Evolutionary conservation across 1,284 basidiomycete genomes (phyloP), one percentile per base, ranked within the genome.

Genomic region (Naganishia sp.): DNA sequence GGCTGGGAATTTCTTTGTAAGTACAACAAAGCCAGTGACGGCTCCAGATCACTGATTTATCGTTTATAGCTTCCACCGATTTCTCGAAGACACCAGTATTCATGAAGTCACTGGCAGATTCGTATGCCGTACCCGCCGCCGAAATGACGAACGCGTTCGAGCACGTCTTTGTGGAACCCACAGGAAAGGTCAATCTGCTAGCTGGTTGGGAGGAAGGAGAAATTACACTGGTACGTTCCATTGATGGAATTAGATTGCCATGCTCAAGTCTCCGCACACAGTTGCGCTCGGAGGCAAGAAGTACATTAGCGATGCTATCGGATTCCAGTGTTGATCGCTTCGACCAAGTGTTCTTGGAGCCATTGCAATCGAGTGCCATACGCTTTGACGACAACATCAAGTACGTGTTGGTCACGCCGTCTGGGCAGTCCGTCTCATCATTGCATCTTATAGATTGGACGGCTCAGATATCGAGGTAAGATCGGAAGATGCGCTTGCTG

Each of bases 161-260:
- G 6, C 72, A 77, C 17, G 83, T 89, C 9, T 86, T 97, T 50
- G 88, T 96, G 0, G 94, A 96, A 72, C 86, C 89, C 0, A 85
- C 87, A 0, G 92, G 91, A 0, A 84, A 83, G 1, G 81, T 92
- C 61, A 99, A 99, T 75, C 74, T 96, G 17, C 79, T 97, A n/a
- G 85, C 87, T 0, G 87, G 84, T 13, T 84, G 94, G 56, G 89
- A 92, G 35, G 73, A 86, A 32, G 77, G 81, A 5, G 81, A 81
- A 6, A 67, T 83, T 2, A 72, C 81, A 43, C 63, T 82, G 49
- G 76, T 83, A 56, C 76, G 76, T 51, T 58, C 63, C 6, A 42
- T 39, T 11, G 52, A 56, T 21, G 39, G 1, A 35, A n/a, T 54
- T 45, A 4, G 39, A 17, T 47, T 21, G 47, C 6, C 21, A 15